Evolutionary conservation across 257 asterid genomes (phyloP).

Genomic region (Eustoma russellianum): DNA sequence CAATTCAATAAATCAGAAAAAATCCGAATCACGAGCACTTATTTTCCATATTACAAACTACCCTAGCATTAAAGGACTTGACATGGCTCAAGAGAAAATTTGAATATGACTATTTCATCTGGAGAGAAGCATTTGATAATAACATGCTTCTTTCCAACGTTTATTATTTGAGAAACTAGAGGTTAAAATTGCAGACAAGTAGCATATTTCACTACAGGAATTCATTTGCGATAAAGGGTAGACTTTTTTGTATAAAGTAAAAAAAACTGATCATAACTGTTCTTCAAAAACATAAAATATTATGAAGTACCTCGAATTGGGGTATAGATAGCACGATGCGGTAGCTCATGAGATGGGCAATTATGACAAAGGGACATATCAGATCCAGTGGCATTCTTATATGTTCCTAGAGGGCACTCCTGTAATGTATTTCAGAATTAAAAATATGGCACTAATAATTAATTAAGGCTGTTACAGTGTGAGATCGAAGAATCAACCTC

Average conservation of each 20-base stretch:
- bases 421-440: slow-evolving; percentile 23
- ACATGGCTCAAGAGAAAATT: background rate
- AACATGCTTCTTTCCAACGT: too few relatives aligned
- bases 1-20: slow-evolving; percentile 1
- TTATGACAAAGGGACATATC: slow-evolving; percentile 45
- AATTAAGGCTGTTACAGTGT: background rate
- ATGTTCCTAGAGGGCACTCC: slow-evolving; percentile 94
- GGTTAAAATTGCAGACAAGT: too few relatives aligned
- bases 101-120: background rate
- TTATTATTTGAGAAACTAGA: too few relatives aligned
- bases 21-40: background rate
- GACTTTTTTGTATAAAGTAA: too few relatives aligned
- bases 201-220: too few relatives aligned
- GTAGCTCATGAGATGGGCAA: slow-evolving; percentile 68
- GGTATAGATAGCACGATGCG: slow-evolving; percentile 56
- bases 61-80: background rate
- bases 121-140: too few relatives aligned
- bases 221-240: too few relatives aligned
- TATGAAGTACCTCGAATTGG: slow-evolving; percentile 53
- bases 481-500: background rate
- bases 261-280: slow-evolving; percentile 2
- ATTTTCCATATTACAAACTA: background rate
- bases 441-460: slow-evolving; percentile 1
- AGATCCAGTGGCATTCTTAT: slow-evolving; percentile 72
- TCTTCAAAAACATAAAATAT: background rate